Percentiles rank a stretch among this genome's conserved stretches.
Conservation (phyloP, 2,329 filamentous ascomycete genomes). For the Botrytis aclada region DNA sequence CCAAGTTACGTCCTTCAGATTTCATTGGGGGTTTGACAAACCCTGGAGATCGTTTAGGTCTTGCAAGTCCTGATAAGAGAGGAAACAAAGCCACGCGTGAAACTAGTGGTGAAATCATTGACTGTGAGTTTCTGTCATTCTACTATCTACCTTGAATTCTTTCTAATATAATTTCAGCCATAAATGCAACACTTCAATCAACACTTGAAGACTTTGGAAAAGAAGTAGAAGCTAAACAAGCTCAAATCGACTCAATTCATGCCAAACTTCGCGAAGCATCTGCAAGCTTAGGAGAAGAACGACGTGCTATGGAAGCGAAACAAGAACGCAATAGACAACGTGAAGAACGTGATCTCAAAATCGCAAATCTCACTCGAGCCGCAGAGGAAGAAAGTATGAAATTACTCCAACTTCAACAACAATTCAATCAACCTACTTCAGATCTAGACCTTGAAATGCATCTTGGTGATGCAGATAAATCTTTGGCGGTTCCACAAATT, state of each 20-base stretch:
- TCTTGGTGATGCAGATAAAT: constrained; percentile 39
- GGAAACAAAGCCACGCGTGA: constrained; percentile 59
- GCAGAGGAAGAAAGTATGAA: constrained; percentile 65
- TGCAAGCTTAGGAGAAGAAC: constrained; percentile 72
- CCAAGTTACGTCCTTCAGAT: constrained; percentile 84
- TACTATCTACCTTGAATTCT: not conserved
- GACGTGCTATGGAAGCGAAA: constrained; percentile 68
- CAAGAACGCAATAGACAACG: constrained; percentile 62
- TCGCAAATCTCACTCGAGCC: constrained; percentile 73
- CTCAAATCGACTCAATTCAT: constrained; percentile 78
- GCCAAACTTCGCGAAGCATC: constrained; percentile 77
- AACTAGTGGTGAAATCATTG: constrained; percentile 75
- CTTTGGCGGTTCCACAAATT: constrained; percentile 29
- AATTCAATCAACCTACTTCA: constrained; percentile 48
- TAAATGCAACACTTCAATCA: constrained; percentile 77
- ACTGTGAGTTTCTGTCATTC: constrained; percentile 56
- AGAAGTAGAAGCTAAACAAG: constrained; percentile 80
- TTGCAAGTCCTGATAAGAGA: constrained; percentile 46
- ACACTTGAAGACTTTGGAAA: constrained; percentile 76
- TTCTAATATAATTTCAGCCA: constrained; percentile 50
- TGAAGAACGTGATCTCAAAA: constrained; percentile 64
- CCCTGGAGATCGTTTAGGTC: constrained; percentile 45
- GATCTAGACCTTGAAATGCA: constrained; percentile 54
- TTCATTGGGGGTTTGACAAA: constrained; percentile 74
- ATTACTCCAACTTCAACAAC: constrained; percentile 48